Evolutionary conservation across 306 rosid genomes (phyloP).

Genomic region (Ochetophila trinervis): DNA sequence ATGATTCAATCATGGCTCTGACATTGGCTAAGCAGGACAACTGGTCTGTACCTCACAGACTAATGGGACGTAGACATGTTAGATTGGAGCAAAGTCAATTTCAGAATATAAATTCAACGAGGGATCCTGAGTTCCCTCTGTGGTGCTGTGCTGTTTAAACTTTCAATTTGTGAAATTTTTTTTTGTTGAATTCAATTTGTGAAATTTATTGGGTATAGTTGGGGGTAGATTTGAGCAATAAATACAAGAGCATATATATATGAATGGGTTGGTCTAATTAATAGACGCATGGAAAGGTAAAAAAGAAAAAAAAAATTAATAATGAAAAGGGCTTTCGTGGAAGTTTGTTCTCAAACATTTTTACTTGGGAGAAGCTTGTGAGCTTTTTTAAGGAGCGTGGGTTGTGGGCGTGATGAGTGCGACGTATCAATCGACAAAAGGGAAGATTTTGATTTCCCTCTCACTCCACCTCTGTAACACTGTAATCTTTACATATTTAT

Average conservation of each 20-base stretch:
- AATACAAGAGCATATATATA: slow-evolving; percentile 29
- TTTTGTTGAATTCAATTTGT: slow-evolving; percentile 31
- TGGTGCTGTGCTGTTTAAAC: slow-evolving; percentile 5
- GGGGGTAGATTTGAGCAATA: slow-evolving; percentile 59
- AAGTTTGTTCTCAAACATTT: slow-evolving; percentile 45
- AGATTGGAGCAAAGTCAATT: slow-evolving; percentile 26
- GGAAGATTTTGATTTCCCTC: slow-evolving; percentile 48
- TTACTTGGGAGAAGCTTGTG: slow-evolving; percentile 23
- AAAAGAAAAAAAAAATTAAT: slow-evolving; percentile 20
- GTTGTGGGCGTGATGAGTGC: slow-evolving; percentile 92
- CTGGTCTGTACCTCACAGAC: slow-evolving; percentile 33
- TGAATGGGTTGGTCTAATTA: slow-evolving; percentile 45
- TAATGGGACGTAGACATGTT: slow-evolving; percentile 21
- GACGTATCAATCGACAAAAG: slow-evolving; percentile 88
- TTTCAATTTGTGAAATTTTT: slow-evolving; percentile 38
- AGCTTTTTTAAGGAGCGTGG: slow-evolving; percentile 27
- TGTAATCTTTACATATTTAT: not conserved
- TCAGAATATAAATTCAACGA: slow-evolving; percentile 18
- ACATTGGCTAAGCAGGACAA: slow-evolving; percentile 41
- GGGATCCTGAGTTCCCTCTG: slow-evolving; percentile 18
- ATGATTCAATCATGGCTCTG: slow-evolving; percentile 73
- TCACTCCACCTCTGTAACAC: not conserved
- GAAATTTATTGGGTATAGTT: slow-evolving; percentile 43
- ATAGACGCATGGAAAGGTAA: slow-evolving; percentile 19
- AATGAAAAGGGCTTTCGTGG: slow-evolving; percentile 27